phyloP scores from a whole-genome alignment of 2,329 filamentous ascomycete genomes.

The Mycosphaerella sp. region DNA sequence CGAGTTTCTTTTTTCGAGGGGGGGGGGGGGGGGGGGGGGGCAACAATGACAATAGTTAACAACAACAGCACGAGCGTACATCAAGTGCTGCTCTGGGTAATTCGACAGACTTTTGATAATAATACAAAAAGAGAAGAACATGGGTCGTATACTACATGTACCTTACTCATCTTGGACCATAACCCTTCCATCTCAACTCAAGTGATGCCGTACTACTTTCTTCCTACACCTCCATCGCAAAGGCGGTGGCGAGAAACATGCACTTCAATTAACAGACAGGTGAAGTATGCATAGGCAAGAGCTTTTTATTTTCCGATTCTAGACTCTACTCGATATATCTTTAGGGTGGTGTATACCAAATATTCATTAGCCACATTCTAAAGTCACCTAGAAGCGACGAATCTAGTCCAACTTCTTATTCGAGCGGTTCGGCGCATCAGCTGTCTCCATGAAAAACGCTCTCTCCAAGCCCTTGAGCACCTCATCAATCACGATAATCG shows the following conservation, averaged over 20 bases:
- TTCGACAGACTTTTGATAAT: neutral
- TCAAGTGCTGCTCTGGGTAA: neutral
- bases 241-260: no score
- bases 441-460: slow-evolving; percentile 33
- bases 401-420: slow-evolving; percentile 23
- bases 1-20: no score
- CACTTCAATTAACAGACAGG: no score
- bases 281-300: neutral
- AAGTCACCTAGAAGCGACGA: neutral
- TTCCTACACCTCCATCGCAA: no score
- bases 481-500: slow-evolving; percentile 92
- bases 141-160: no score
- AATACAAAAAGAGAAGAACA: no score
- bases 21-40: no score
- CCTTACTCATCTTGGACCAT: no score
- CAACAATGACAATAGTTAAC: no score
- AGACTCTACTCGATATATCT: neutral
- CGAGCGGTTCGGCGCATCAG: slow-evolving; percentile 14
- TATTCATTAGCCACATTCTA: neutral
- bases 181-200: no score
- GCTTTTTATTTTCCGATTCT: neutral
- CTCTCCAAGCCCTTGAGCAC: slow-evolving; percentile 69
- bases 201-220: no score
- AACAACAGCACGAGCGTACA: neutral
- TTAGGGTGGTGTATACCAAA: neutral